These are phyloP conservation scores for Fusarium pininemorale DNA, from an alignment of 2,329 filamentous ascomycete species.

Conservation along the genomic window DNA sequence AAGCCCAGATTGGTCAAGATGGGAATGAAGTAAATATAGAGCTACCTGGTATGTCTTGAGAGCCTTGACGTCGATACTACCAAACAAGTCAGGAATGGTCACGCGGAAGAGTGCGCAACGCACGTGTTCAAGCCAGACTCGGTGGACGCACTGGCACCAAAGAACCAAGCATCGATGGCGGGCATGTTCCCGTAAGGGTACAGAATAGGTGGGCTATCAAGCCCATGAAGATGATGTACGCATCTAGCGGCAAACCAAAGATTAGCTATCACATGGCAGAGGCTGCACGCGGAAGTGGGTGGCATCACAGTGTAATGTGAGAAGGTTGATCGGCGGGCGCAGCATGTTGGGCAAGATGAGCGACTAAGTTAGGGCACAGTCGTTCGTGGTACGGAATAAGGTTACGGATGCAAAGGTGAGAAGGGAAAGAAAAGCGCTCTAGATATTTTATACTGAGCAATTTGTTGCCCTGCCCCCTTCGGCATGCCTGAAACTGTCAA, in stretches of 20 bases:
- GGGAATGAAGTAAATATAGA: slow-evolving; percentile 60
- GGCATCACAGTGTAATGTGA: not conserved
- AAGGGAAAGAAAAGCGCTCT: not conserved
- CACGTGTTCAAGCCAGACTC: slow-evolving; percentile 2
- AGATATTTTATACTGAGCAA: not conserved
- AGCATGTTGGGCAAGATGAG: not conserved
- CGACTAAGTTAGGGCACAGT: not conserved
- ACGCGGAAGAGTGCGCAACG: not conserved
- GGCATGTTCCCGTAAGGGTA: not conserved
- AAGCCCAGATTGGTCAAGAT: slow-evolving; percentile 59
- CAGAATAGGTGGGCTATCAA: not conserved
- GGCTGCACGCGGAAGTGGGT: not conserved
- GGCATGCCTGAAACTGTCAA: not conserved
- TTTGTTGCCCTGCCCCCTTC: not conserved
- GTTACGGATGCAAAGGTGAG: not conserved
- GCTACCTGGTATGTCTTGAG: slow-evolving; percentile 60
- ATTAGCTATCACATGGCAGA: not conserved
- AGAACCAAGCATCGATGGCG: slow-evolving; percentile 1
- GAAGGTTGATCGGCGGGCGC: not conserved
- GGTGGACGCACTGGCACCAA: not conserved
- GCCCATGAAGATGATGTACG: not conserved
- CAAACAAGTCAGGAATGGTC: not conserved
- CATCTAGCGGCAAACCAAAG: not conserved
- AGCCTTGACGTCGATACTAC: slow-evolving; percentile 59
- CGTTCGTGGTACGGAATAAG: not conserved